A percentile compares a stretch with the other conserved stretches of the same genome.
Evolutionary conservation across 2,329 filamentous ascomycete species (phyloP).

Genomic region (Parastagonospora avenae): DNA sequence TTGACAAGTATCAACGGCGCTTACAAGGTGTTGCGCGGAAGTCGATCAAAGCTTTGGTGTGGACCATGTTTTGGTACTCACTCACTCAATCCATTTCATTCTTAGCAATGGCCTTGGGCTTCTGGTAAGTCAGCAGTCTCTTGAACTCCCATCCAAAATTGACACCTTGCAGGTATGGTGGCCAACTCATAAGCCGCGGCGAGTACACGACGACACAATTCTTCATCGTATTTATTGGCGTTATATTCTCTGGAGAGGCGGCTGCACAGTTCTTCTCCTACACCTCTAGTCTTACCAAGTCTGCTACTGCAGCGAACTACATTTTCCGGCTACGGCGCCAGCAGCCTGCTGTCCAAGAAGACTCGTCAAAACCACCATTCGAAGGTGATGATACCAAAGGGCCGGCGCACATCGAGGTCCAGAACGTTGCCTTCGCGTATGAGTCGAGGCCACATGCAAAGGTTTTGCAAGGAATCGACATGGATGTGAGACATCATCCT

Average conservation of each 20-base stretch:
- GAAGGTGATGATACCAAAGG: conserved; percentile 41
- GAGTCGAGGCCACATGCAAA: conserved; percentile 77
- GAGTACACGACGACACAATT: conserved; percentile 79
- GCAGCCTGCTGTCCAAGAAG: conserved; percentile 46
- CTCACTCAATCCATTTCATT: conserved; percentile 77
- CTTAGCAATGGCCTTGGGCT: conserved; percentile 41
- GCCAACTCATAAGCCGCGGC: conserved; percentile 37
- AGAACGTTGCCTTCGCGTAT: conserved; percentile 79
- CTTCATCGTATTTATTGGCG: conserved; percentile 81
- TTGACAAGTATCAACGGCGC: conserved; percentile 70
- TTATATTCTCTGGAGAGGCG: conserved; percentile 54
- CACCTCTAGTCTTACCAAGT: conserved; percentile 95
- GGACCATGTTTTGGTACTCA: conserved; percentile 81
- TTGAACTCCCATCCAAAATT: conserved; percentile 44
- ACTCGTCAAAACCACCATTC: conserved; percentile 35
- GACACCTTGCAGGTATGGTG: conserved; percentile 39
- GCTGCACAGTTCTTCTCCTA: conserved; percentile 92
- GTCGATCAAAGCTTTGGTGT: conserved; percentile 66
- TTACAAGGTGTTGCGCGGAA: conserved; percentile 60
- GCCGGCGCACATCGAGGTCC: conserved; percentile 41
- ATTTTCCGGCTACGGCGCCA: conserved; percentile 51
- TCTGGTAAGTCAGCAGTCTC: conserved; percentile 63
- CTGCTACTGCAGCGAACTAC: conserved; percentile 76
- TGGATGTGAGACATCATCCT: conserved; percentile 51
- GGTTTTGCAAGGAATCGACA: conserved; percentile 81